A percentile compares a stretch with the other conserved stretches of the same genome.
Evolutionary conservation across 2,329 filamentous ascomycete species (phyloP).

Genomic region (Sordariomycetes sp.): DNA sequence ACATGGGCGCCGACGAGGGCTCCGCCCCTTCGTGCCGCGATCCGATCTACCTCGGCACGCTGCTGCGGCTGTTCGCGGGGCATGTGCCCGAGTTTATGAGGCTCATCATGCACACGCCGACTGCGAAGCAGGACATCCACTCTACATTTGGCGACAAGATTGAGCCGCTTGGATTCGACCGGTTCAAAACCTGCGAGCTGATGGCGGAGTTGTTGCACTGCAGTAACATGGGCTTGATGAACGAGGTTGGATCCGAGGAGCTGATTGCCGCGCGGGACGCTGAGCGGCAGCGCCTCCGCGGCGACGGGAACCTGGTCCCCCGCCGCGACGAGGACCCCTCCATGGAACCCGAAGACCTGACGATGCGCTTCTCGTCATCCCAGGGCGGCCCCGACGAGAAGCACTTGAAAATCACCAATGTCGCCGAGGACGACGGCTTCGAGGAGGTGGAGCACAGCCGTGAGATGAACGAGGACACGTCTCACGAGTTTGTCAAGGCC

Average conservation of each 20-base stretch:
- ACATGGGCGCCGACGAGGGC: conserved; percentile 70
- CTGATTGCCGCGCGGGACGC: conserved; percentile 68
- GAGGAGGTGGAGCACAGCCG: conserved; percentile 68
- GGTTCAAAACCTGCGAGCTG: conserved; percentile 97
- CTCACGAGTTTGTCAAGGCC: conserved; percentile 34
- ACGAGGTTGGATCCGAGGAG: conserved; percentile 80
- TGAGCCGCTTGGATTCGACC: conserved; percentile 88
- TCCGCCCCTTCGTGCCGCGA: conserved; percentile 73
- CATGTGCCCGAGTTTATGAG: conserved; percentile 92
- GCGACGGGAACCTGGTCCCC: conserved; percentile 57
- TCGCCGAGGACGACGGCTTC: conserved; percentile 76
- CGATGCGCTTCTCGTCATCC: conserved; percentile 39
- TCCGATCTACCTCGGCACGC: conserved; percentile 86
- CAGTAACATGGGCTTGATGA: conserved; percentile 95
- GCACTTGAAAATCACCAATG: conserved; percentile 65
- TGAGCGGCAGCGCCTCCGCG: conserved; percentile 68
- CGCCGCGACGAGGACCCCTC: conserved; percentile 22
- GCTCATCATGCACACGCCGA: conserved; percentile 66
- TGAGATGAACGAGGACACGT: conserved; percentile 35
- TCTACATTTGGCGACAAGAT: conserved; percentile 87
- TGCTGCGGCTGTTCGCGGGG: conserved; percentile 78
- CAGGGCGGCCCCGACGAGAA: conserved; percentile 39
- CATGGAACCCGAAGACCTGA: conserved; percentile 40
- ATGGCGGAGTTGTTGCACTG: conserved; percentile 97
- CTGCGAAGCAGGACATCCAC: conserved; percentile 60